These are phyloP conservation scores for Cercospora canescens DNA, from an alignment of 2,329 filamentous ascomycete species.

Conservation along the genomic window DNA sequence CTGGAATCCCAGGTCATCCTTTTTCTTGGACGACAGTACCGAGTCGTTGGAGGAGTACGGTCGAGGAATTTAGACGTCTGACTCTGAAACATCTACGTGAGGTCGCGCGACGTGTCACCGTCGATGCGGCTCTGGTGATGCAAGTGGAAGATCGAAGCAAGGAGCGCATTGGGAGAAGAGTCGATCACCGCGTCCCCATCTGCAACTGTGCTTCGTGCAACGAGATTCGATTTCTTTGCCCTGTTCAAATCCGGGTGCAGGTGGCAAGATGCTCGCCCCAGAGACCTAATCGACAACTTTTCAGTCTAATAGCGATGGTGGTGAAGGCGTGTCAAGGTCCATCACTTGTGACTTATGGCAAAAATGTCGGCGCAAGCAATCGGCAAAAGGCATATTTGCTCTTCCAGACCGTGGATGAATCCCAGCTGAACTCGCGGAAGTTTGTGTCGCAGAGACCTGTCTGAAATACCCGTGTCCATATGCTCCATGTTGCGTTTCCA, in stretches of 20 bases:
- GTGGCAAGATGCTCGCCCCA: too few relatives aligned
- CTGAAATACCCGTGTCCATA: too few relatives aligned
- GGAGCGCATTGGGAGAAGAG: neutral
- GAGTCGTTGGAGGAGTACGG: neutral
- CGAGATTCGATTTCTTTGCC: neutral
- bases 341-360: too few relatives aligned
- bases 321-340: too few relatives aligned
- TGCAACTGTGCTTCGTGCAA: neutral
- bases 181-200: neutral
- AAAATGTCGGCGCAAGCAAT: too few relatives aligned
- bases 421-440: too few relatives aligned
- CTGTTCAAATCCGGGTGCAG: neutral
- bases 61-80: neutral
- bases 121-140: neutral
- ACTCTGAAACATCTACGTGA: neutral
- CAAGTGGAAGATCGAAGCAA: neutral
- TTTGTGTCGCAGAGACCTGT: too few relatives aligned
- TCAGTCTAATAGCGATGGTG: too few relatives aligned
- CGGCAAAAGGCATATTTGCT: too few relatives aligned
- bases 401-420: too few relatives aligned
- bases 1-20: neutral
- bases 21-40: neutral
- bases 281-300: too few relatives aligned
- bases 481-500: too few relatives aligned
- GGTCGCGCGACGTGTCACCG: neutral